Conservation (phyloP, 306 rosid species). For the Lithocarpus polystachyus region DNA sequence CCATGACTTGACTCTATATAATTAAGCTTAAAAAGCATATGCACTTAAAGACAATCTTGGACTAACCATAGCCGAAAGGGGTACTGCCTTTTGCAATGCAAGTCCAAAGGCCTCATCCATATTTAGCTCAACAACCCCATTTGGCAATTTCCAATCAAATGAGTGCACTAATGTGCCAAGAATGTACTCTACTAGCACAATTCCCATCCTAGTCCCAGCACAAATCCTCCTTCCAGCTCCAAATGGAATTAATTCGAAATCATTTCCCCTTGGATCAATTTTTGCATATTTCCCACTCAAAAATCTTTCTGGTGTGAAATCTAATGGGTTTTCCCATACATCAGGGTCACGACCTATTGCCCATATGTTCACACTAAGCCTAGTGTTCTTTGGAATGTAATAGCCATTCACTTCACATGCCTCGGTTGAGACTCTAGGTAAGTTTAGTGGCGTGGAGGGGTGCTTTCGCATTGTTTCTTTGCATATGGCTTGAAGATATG, state of each 20-base stretch:
- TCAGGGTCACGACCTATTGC: constrained; percentile 51
- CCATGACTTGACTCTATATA: neutral
- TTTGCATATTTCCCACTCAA: constrained; percentile 24
- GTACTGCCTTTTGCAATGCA: constrained; percentile 44
- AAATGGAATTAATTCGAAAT: constrained; percentile 48
- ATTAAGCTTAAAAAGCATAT: constrained; percentile 26
- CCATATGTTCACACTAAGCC: constrained; percentile 49
- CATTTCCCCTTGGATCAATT: constrained; percentile 38
- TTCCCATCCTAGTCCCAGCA: constrained; percentile 48
- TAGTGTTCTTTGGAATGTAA: constrained; percentile 39
- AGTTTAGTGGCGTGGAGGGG: constrained; percentile 48
- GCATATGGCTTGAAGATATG: constrained; percentile 42
- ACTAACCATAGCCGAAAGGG: constrained; percentile 26
- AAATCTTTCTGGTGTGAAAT: constrained; percentile 42
- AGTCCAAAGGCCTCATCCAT: constrained; percentile 51
- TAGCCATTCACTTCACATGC: constrained; percentile 46
- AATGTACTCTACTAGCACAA: constrained; percentile 30
- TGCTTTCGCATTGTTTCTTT: constrained; percentile 46
- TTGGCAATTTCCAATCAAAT: constrained; percentile 44
- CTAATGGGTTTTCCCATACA: constrained; percentile 45
- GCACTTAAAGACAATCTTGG: constrained; percentile 29
- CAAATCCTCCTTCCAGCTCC: constrained; percentile 56
- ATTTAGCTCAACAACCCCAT: constrained; percentile 20
- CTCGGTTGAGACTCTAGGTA: constrained; percentile 32
- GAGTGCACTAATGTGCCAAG: constrained; percentile 49